Conservation (phyloP, 768 basidiomycete species). For the Auriscalpium orientale region DNA sequence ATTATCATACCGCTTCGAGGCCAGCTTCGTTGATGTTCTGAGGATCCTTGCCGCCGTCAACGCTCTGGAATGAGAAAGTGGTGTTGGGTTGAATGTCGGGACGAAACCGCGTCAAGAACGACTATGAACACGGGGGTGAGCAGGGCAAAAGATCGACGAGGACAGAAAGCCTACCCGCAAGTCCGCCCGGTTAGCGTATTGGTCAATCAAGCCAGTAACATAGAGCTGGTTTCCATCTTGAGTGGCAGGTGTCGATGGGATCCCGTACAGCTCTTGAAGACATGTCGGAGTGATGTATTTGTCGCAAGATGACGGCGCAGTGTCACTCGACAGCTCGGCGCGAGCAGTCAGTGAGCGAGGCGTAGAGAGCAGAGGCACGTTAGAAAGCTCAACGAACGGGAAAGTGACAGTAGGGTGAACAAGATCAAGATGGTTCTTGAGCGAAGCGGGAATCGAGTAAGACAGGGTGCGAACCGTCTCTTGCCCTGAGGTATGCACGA, state of each 20-base stretch:
- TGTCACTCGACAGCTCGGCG: background rate
- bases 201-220: constrained; percentile 21
- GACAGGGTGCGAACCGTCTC: constrained; percentile 5
- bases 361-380: background rate
- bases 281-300: constrained; percentile 22
- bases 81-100: background rate
- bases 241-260: constrained; percentile 24
- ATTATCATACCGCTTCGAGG: background rate
- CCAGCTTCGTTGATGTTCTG: background rate
- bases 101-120: background rate
- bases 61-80: constrained; percentile 13
- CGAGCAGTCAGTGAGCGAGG: background rate
- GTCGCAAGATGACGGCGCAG: background rate
- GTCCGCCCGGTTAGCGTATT: constrained; percentile 25
- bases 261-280: constrained; percentile 28
- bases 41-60: constrained; percentile 18
- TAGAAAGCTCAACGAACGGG: background rate
- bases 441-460: constrained; percentile 1
- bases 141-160: no score
- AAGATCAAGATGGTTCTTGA: constrained; percentile 9
- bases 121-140: background rate
- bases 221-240: constrained; percentile 19
- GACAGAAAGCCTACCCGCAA: constrained; percentile 12
- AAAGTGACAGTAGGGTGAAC: constrained; percentile 15
- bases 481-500: constrained; percentile 3